Percentiles rank a stretch among this genome's conserved stretches.
These are phyloP conservation scores for Strobilomyces echinocephalus DNA, from an alignment of 768 basidiomycete species.

Conservation along the genomic window DNA sequence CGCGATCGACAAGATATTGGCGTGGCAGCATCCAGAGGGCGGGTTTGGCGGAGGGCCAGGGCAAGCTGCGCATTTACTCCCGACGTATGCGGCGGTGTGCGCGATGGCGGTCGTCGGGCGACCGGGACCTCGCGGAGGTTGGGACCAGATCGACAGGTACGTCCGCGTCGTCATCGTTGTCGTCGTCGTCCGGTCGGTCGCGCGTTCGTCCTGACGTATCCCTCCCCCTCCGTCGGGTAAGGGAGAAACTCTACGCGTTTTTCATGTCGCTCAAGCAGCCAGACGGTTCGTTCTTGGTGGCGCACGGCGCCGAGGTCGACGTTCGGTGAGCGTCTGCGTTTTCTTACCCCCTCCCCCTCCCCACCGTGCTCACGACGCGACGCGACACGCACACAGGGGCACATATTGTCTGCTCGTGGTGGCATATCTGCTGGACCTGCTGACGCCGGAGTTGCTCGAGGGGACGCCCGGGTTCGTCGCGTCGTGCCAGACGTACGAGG, in stretches of 20 bases:
- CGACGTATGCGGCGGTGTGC: constrained; percentile 87
- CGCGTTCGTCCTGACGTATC: no score
- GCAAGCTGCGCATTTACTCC: constrained; percentile 81
- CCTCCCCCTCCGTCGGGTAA: not conserved
- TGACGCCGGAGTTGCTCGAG: constrained; percentile 82
- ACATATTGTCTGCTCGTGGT: constrained; percentile 87
- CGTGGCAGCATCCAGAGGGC: constrained; percentile 80
- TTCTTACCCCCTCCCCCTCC: no score
- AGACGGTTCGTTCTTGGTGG: constrained; percentile 91
- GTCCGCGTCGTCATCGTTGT: constrained; percentile 8
- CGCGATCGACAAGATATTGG: constrained; percentile 72
- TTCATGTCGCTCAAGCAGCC: constrained; percentile 89
- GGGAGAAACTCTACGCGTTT: constrained; percentile 76
- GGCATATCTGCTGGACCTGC: constrained; percentile 75
- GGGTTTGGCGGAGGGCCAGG: constrained; percentile 92
- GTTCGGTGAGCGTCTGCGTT: constrained; percentile 54
- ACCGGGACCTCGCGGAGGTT: constrained; percentile 69
- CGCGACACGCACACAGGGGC: constrained; percentile 50
- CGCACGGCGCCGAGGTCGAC: constrained; percentile 86
- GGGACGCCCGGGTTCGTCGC: constrained; percentile 77
- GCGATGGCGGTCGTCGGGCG: constrained; percentile 77
- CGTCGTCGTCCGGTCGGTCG: no score
- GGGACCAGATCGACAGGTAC: constrained; percentile 83
- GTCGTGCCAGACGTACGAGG: constrained; percentile 96
- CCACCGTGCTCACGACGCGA: not conserved